Evolutionary conservation across 208 protist genomes (phyloP), one percentile per base, ranked within the genome.

Genomic region (Crithidia acanthocephali): DNA sequence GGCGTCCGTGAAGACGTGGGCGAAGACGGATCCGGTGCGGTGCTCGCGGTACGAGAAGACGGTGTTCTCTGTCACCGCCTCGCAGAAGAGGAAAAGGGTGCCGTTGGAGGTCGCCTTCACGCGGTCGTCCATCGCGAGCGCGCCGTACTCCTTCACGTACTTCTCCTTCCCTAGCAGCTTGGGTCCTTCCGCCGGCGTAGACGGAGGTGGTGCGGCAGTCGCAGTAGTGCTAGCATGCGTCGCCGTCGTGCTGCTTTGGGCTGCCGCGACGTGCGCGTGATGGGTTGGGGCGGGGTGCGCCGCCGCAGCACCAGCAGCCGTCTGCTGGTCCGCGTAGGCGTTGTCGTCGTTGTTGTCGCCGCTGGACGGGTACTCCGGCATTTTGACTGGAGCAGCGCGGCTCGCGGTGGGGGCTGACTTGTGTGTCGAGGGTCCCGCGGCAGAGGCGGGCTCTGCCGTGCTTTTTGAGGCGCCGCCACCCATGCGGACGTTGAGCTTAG

Each of bases 91-190:
- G 35, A 95, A 79, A 13, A 96, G 74, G 16, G 76, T 81, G 22
- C 88, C 88, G 27, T 57, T 10, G 25, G 68, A 52, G 1, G 11
- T 23, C n/a, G 59, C 33, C 51, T 81, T 80, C 2, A 45, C 35
- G 28, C 73, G 72, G 74, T 94, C 78, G 23, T 85, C 78, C 89
- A 94, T 94, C 23, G 74, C 86, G n/a, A 96, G 68, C 2, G 86
- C 87, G 6, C 89, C 89, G 56, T 83, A 86, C 42, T 92, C 80
- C 56, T 84, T 92, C 50, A 95, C 83, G 77, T 95, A 94, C 76
- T 95, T 96, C 35, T 87, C 78, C 66, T 93, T 94, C 0, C 87
- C 92, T 13, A 90, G 79, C 22, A 91, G 72, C 56, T 76, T 72
- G 23, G 68, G 22, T 8, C 20, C 60, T 13, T 28, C 58, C 9